A percentile compares a stretch with the other conserved stretches of the same genome.
phyloP scores from a whole-genome alignment of 192 early-diverging fungal species.

The Rhizoclosmatium globosum region DNA sequence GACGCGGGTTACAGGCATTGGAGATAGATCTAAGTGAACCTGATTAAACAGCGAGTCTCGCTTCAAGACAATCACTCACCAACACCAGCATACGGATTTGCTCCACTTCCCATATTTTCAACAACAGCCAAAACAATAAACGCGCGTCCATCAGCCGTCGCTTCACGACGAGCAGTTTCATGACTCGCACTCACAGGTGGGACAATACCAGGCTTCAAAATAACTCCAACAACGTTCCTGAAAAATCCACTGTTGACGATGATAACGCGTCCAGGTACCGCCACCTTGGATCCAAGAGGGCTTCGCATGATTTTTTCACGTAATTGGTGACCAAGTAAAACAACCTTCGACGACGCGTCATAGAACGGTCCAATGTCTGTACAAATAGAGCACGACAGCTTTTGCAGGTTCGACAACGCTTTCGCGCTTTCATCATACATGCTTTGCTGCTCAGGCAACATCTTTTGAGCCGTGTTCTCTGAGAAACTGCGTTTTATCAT shows the following conservation, averaged over 20 bases:
- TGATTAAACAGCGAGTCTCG: not conserved
- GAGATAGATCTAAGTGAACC: conserved; percentile 46
- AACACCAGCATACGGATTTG: conserved; percentile 17
- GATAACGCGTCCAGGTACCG: conserved; percentile 77
- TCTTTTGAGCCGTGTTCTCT: conserved; percentile 86
- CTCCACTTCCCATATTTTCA: conserved; percentile 26
- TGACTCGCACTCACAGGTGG: conserved; percentile 25
- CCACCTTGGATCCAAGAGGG: conserved; percentile 67
- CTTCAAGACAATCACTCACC: not conserved
- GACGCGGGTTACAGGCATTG: conserved; percentile 65
- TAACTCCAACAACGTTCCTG: conserved; percentile 71
- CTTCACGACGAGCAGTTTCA: conserved; percentile 25
- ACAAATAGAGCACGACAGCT: conserved; percentile 85
- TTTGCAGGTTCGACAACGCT: conserved; percentile 62
- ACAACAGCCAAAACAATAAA: conserved; percentile 46
- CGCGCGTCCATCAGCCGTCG: conserved; percentile 20
- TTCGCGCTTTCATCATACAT: conserved; percentile 73
- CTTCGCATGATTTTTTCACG: conserved; percentile 64
- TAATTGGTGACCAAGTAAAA: conserved; percentile 61
- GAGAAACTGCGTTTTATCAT: conserved; percentile 99
- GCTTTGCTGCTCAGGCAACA: conserved; percentile 83
- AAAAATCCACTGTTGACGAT: conserved; percentile 79
- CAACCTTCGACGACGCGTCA: conserved; percentile 63
- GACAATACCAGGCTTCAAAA: conserved; percentile 60
- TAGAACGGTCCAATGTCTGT: conserved; percentile 81